Conservation (phyloP, 768 basidiomycete genomes). For the Boletus rubescentipes region DNA sequence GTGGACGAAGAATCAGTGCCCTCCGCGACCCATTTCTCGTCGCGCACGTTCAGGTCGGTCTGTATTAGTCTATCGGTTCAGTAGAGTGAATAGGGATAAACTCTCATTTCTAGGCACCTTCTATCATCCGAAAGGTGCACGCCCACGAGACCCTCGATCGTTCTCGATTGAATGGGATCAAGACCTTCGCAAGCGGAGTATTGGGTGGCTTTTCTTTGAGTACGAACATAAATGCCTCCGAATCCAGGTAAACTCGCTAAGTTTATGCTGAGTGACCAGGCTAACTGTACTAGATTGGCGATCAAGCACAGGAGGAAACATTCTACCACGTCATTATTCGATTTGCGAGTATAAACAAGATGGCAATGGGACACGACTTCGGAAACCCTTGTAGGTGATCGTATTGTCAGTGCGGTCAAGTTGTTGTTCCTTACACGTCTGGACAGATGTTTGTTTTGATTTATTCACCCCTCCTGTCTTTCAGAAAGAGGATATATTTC, state of each 20-base stretch:
- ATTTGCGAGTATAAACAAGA: conserved; percentile 57
- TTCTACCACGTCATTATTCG: conserved; percentile 53
- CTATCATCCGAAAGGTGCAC: conserved; percentile 24
- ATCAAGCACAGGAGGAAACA: conserved; percentile 48
- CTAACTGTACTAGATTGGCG: conserved; percentile 50
- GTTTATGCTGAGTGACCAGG: not conserved
- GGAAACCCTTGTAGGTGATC: conserved; percentile 58
- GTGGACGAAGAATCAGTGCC: conserved; percentile 40
- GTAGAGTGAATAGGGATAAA: not conserved
- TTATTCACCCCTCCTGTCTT: conserved; percentile 62
- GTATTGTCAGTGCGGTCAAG: not conserved
- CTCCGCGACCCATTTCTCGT: conserved; percentile 54
- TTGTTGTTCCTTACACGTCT: conserved; percentile 13
- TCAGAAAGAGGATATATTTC: conserved; percentile 59
- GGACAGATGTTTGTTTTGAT: conserved; percentile 66
- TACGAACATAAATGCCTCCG: conserved; percentile 69
- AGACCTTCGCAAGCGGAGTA: conserved; percentile 44
- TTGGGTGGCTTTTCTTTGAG: conserved; percentile 58
- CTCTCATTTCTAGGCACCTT: conserved; percentile 21
- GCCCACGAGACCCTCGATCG: conserved; percentile 39
- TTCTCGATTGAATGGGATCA: conserved; percentile 75
- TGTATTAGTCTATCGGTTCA: conserved; percentile 26
- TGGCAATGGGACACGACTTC: conserved; percentile 59
- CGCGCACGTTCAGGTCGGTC: conserved; percentile 65
- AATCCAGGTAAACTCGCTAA: conserved; percentile 44